These are phyloP conservation scores for Serendipita sp. DNA, from an alignment of 768 basidiomycete genomes.

Conservation along the genomic window DNA sequence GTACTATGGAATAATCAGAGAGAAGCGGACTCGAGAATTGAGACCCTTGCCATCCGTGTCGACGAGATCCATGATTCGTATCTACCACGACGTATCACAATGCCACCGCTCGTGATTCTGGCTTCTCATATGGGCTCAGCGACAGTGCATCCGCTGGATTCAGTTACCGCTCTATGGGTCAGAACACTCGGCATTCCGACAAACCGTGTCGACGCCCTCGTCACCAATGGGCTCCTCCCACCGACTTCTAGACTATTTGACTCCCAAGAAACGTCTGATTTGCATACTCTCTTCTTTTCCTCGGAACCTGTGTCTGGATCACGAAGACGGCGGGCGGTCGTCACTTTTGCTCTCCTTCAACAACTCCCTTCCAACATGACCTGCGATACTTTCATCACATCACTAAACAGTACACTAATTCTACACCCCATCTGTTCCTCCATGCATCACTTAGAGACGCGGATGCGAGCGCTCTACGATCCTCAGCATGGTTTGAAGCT, in stretches of 20 bases:
- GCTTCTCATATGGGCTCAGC: not conserved
- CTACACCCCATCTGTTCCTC: not conserved
- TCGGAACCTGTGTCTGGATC: not conserved
- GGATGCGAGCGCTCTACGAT: not conserved
- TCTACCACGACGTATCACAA: not conserved
- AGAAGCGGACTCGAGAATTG: not conserved
- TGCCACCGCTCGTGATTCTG: not conserved
- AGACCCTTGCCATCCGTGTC: constrained; percentile 1
- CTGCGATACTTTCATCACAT: not conserved
- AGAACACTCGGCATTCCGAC: not conserved
- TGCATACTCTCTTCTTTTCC: not conserved
- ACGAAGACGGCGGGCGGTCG: not conserved
- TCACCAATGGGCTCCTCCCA: not conserved
- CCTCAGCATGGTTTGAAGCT: not conserved
- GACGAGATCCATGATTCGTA: constrained; percentile 1
- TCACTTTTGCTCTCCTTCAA: not conserved
- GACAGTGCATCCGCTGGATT: not conserved
- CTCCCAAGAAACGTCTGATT: not conserved
- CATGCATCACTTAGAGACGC: not conserved
- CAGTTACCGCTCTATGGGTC: not conserved
- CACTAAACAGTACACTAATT: not conserved
- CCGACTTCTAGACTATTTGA: not conserved
- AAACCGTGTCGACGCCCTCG: not conserved
- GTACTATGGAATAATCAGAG: constrained; percentile 3
- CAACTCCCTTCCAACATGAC: not conserved